Percentiles rank a stretch among this genome's conserved stretches.
Conservation (phyloP, 192 early-diverging fungal species). For the Piromyces sp. region DNA sequence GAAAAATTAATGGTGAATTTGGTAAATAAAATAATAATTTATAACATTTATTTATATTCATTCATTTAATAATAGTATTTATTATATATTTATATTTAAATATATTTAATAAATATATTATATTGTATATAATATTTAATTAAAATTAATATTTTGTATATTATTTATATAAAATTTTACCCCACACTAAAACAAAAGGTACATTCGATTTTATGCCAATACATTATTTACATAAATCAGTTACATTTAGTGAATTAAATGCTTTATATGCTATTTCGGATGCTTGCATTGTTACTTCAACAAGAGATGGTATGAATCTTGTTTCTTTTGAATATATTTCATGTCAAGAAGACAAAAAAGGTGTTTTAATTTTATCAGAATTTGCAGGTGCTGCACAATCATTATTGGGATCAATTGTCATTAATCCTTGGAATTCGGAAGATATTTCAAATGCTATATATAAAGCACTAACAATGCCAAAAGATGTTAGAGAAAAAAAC, state of each 20-base stretch:
- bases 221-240: neutral
- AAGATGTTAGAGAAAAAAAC: conserved; percentile 20
- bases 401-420: conserved; percentile 28
- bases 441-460: conserved; percentile 24
- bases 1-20: neutral
- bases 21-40: neutral
- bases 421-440: conserved; percentile 32
- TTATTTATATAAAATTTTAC: too few species aligned
- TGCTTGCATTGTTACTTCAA: conserved; percentile 31
- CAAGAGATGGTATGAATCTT: conserved; percentile 41
- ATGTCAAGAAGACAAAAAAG: conserved; percentile 28
- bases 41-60: too few species aligned
- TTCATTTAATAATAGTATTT: too few species aligned
- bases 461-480: conserved; percentile 19
- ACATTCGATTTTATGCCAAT: neutral
- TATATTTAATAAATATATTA: too few species aligned
- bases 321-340: conserved; percentile 39
- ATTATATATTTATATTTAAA: too few species aligned
- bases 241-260: neutral
- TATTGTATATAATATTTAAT: too few species aligned
- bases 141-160: neutral
- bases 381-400: conserved; percentile 34
- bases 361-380: conserved; percentile 33
- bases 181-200: too few species aligned
- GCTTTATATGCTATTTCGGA: conserved; percentile 18